Percentiles rank a stretch among this genome's conserved stretches.
These are phyloP conservation scores for Chaetomiaceae sp. DNA, from an alignment of 2,329 filamentous ascomycete genomes.

Conservation along the genomic window DNA sequence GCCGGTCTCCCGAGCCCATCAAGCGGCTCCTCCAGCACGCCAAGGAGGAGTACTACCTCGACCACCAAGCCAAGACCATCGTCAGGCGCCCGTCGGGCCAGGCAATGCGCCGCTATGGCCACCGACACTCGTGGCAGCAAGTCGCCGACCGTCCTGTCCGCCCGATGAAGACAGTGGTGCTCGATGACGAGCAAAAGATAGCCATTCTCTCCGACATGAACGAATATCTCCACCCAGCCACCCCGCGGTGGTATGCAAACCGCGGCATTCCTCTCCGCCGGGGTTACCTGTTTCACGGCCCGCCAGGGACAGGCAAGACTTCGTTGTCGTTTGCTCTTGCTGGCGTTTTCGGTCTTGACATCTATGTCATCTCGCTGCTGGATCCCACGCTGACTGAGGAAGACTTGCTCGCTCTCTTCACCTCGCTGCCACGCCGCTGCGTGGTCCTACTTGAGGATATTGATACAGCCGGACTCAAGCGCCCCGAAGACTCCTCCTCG, in stretches of 20 bases:
- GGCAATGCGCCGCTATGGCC: slow-evolving; percentile 41
- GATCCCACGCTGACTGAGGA: slow-evolving; percentile 59
- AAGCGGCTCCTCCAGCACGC: slow-evolving; percentile 51
- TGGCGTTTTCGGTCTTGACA: slow-evolving; percentile 60
- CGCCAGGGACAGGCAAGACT: slow-evolving; percentile 70
- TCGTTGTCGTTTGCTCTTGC: slow-evolving; percentile 62
- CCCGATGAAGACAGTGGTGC: slow-evolving; percentile 69
- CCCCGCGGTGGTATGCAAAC: slow-evolving; percentile 67
- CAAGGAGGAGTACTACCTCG: slow-evolving; percentile 47
- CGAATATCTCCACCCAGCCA: slow-evolving; percentile 68
- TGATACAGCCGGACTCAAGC: slow-evolving; percentile 57
- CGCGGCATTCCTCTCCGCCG: slow-evolving; percentile 71
- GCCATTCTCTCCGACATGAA: slow-evolving; percentile 67
- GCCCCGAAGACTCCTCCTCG: slow-evolving; percentile 27
- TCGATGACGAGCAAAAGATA: slow-evolving; percentile 63
- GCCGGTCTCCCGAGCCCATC: slow-evolving; percentile 49
- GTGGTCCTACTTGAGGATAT: slow-evolving; percentile 67
- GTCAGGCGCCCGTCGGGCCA: slow-evolving; percentile 50
- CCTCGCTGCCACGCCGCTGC: slow-evolving; percentile 55
- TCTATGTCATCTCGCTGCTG: slow-evolving; percentile 58
- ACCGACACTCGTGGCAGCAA: slow-evolving; percentile 47
- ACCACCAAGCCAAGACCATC: slow-evolving; percentile 52
- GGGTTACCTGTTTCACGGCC: slow-evolving; percentile 74
- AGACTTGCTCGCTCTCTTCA: slow-evolving; percentile 55
- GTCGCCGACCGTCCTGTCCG: slow-evolving; percentile 61